Evolutionary conservation across 2,329 filamentous ascomycete genomes (phyloP).

Genomic region (Penicillium sp.): DNA sequence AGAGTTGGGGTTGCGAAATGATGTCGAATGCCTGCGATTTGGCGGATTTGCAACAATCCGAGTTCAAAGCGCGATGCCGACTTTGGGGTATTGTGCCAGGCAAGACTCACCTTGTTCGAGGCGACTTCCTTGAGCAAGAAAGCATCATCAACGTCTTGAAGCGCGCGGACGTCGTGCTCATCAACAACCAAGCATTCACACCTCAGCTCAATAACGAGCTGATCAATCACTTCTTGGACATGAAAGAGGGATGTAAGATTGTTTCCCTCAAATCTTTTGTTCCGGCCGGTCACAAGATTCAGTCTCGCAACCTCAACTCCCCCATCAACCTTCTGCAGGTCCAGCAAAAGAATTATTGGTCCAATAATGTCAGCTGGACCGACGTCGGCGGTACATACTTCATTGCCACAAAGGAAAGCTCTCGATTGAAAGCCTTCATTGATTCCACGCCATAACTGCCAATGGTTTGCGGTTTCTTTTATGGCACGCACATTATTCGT

Average conservation of each 20-base stretch:
- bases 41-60: slow-evolving; percentile 74
- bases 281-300: slow-evolving; percentile 74
- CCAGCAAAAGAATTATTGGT: slow-evolving; percentile 69
- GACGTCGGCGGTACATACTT: slow-evolving; percentile 82
- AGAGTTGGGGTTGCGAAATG: slow-evolving; percentile 95
- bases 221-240: slow-evolving; percentile 85
- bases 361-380: slow-evolving; percentile 82
- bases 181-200: slow-evolving; percentile 97
- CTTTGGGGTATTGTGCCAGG: slow-evolving; percentile 87
- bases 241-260: slow-evolving; percentile 87
- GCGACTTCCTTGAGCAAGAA: slow-evolving; percentile 77
- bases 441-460: slow-evolving; percentile 35
- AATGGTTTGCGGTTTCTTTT: slow-evolving; percentile 4
- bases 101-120: slow-evolving; percentile 74
- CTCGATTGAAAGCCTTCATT: slow-evolving; percentile 53
- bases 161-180: slow-evolving; percentile 89
- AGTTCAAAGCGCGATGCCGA: slow-evolving; percentile 81
- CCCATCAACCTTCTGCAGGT: slow-evolving; percentile 80
- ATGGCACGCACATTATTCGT: slow-evolving; percentile 10
- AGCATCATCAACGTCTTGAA: slow-evolving; percentile 72
- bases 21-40: slow-evolving; percentile 87
- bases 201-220: slow-evolving; percentile 82
- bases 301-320: slow-evolving; percentile 73
- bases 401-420: slow-evolving; percentile 75
- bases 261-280: slow-evolving; percentile 93